Percentiles rank a stretch among this genome's conserved stretches.
These are phyloP conservation scores for Hemisphaericaspora subhashii DNA, from an alignment of 1,139 yeast genomes.

Conservation along the genomic window DNA sequence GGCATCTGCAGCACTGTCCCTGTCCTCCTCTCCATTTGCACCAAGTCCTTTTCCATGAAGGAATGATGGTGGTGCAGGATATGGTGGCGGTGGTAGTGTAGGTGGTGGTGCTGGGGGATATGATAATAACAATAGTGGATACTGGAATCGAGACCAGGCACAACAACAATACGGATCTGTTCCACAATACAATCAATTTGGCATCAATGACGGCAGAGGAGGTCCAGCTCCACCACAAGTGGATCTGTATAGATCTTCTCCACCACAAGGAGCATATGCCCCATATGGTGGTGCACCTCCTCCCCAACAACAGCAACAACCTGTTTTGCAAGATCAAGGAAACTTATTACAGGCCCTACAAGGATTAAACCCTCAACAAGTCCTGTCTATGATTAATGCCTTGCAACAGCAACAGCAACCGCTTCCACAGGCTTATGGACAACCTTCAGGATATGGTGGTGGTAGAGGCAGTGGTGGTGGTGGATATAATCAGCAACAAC, in stretches of 20 bases:
- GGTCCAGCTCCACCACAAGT: not conserved
- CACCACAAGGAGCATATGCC: constrained; percentile 8
- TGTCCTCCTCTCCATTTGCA: too few species aligned
- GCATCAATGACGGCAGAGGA: constrained; percentile 1
- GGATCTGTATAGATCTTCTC: not conserved
- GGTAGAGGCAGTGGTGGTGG: constrained; percentile 9
- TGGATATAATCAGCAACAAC: constrained; percentile 4
- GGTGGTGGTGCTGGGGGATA: too few species aligned
- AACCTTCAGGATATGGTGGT: constrained; percentile 8
- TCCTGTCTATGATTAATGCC: constrained; percentile 48
- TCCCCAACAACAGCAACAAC: constrained; percentile 6
- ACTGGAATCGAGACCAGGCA: constrained; percentile 5
- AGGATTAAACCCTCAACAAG: constrained; percentile 51
- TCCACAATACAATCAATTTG: constrained; percentile 5
- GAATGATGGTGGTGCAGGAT: not conserved
- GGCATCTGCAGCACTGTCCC: too few species aligned
- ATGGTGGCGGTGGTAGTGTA: constrained; percentile 6
- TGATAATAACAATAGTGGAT: not conserved
- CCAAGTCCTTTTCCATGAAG: too few species aligned
- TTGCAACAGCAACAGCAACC: constrained; percentile 28
- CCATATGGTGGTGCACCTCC: constrained; percentile 8
- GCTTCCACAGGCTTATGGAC: constrained; percentile 18
- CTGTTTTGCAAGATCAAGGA: constrained; percentile 10
- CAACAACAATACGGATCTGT: constrained; percentile 12
- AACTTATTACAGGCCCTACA: constrained; percentile 38